phyloP scores from a whole-genome alignment of 345 rosid genomes.

The Murraya koenigii region DNA sequence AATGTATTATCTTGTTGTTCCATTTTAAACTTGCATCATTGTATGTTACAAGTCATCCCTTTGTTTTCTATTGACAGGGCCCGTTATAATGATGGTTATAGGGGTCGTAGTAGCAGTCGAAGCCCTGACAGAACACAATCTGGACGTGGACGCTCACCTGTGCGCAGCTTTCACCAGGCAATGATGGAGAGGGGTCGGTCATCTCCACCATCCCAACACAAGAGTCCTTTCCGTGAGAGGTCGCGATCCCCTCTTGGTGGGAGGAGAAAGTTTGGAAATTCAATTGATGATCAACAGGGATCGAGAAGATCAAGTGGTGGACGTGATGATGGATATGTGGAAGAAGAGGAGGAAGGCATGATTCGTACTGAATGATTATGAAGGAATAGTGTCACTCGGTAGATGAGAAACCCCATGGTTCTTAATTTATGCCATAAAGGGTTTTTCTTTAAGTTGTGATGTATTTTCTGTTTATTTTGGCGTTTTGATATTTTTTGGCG shows the following conservation, averaged over 20 bases:
- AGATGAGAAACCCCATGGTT: neutral
- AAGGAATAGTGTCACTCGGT: neutral
- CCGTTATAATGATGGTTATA: conserved; percentile 24
- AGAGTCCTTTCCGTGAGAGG: conserved; percentile 17
- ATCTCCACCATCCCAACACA: conserved; percentile 9
- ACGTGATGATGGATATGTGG: conserved; percentile 7
- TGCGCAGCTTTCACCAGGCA: conserved; percentile 65
- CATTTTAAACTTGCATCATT: too few relatives aligned
- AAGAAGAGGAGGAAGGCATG: conserved; percentile 49
- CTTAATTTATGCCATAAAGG: neutral
- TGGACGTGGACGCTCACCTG: conserved; percentile 41
- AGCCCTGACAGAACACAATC: conserved; percentile 55
- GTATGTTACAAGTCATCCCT: neutral
- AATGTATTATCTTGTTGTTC: neutral
- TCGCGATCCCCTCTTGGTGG: conserved; percentile 25
- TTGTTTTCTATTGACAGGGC: conserved; percentile 11
- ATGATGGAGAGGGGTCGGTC: conserved; percentile 50
- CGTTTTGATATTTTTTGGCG: neutral
- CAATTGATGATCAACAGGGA: neutral
- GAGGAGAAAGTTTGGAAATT: conserved; percentile 1
- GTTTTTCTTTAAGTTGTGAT: neutral
- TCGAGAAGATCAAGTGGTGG: conserved; percentile 3
- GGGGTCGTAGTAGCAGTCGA: conserved; percentile 30
- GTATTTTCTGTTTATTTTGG: neutral
- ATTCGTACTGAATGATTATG: conserved; percentile 24